Evolutionary conservation across 2,329 filamentous ascomycete species (phyloP), one percentile per base, ranked within the genome.

Genomic region (Trichoderma aggressivum): DNA sequence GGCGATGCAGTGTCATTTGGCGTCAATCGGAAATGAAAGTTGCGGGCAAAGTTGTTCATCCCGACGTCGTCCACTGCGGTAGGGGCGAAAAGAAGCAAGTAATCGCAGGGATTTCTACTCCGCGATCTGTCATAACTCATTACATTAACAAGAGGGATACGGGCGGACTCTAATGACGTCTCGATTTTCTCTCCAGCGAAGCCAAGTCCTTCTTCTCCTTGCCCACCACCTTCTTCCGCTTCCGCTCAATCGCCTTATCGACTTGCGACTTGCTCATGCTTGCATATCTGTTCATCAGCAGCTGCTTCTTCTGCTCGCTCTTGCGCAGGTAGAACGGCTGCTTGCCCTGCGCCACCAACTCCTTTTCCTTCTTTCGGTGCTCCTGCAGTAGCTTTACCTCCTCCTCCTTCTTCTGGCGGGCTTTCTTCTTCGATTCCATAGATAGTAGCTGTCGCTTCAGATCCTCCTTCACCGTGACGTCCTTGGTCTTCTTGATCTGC

Each of bases 281-380:
- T 76, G 91, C 88, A 81, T 92, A 98, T 79, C 91, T 89, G 76
- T 96, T 91, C 78, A 92, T 85, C 73, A 98, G 84, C 70, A 94
- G 85, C 81, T 91, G 85, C 85, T 95, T 94, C 90, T 96, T 97
- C 85, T 96, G 89, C 83, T 98, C 95, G 78, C 90, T 90, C 84
- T 91, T 91, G 88, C 99, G 99, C 77, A 98, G 84, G 82, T 93
- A 98, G 83, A 94, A 99, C 0, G 96, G 95, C 79, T 88, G 89
- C 89, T 98, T 98, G 73, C 96, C 96, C 83, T 97, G 89, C 76
- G 90, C 90, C 65, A 98, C 90, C 72, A 92, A 83, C 80, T 94
- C 92, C 83, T 93, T 94, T 85, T 99, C 96, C 80, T 90, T 87
- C 82, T 88, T 88, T 78, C 92, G 89, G 83, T 98, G 94, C 80